Evolutionary conservation across 1,139 yeast genomes (phyloP), one percentile per base, ranked within the genome.

Genomic region (Saccharomycopsis phalli): DNA sequence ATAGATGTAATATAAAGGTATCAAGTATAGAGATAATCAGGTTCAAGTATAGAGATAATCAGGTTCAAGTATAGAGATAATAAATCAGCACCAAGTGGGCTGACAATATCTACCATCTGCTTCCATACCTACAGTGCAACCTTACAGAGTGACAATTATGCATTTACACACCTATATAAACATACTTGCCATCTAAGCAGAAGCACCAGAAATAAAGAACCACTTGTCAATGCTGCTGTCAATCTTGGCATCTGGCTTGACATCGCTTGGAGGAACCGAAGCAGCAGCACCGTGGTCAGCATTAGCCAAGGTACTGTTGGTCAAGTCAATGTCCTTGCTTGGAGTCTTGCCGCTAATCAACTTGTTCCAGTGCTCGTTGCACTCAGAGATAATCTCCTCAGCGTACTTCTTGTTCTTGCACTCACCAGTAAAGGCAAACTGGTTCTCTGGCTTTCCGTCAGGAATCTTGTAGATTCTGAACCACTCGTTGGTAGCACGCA

Each of bases 221-320:
- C 98, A 91, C 72, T 91, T 91, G 76, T 91, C 97, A 61, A 91
- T 69, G 44, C 96, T 86, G 66, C 84, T 78, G 71, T 91, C 98
- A 62, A 91, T 84, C 64, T 95, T 94, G 51, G 94, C 96, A 58
- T 93, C 88, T 49, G 87, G 71, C 52, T 68, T 65, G 50, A 81
- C 75, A 55, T 76, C 57, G 53, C 81, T 91, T 48, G 72, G 69
- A 51, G 96, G 93, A 45, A 84, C 60, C 44, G 65, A 70, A 41
- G 66, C 53, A 42, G 63, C 68, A 50, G 72, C 74, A 49, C 68
- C 53, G 39, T 74, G 51, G 37, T 81, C 60, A 51, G 91, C 65
- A 48, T 67, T 61, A 32, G 71, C 46, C 59, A 87, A 71, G 46
- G 95, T 80, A 52, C 91, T 68, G 76, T 84, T 87, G 53, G 76